Conservation (phyloP, 192 early-diverging fungal species). For the Umbelopsis isabellina region DNA sequence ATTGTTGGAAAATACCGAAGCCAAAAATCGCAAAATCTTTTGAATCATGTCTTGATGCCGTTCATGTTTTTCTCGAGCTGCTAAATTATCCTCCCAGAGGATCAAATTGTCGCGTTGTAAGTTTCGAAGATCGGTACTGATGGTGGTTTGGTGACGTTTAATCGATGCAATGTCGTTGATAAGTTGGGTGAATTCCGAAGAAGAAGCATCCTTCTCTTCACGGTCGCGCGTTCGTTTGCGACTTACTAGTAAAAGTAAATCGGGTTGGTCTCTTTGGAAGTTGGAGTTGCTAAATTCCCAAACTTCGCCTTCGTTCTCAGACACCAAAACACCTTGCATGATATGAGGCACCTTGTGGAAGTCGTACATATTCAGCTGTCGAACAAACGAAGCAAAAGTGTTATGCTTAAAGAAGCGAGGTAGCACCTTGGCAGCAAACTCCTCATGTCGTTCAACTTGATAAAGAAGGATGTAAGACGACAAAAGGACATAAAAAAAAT, state of each 20-base stretch:
- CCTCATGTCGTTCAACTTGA: constrained; percentile 66
- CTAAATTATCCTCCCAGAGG: constrained; percentile 84
- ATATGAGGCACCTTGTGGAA: constrained; percentile 98
- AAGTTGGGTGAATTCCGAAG: constrained; percentile 47
- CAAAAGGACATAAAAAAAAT: not conserved
- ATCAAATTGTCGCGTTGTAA: constrained; percentile 88
- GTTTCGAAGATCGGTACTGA: constrained; percentile 82
- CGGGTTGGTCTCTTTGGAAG: constrained; percentile 88
- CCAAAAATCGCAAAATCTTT: constrained; percentile 91
- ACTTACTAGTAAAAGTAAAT: constrained; percentile 84
- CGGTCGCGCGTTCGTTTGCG: constrained; percentile 72
- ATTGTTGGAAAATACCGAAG: constrained; percentile 77
- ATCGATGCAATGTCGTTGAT: constrained; percentile 84
- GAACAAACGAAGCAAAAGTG: constrained; percentile 89
- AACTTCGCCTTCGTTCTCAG: constrained; percentile 76
- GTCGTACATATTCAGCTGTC: constrained; percentile 95
- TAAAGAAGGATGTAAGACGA: not conserved
- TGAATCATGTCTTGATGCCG: constrained; percentile 91
- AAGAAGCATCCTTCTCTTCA: constrained; percentile 44
- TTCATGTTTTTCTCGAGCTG: constrained; percentile 76
- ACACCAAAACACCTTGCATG: constrained; percentile 83
- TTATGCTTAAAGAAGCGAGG: constrained; percentile 91
- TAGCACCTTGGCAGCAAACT: constrained; percentile 82
- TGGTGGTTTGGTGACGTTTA: constrained; percentile 88
- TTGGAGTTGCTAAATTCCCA: constrained; percentile 94